phyloP scores from a whole-genome alignment of 1,284 basidiomycete species.

The Stygiomarasmius scandens region DNA sequence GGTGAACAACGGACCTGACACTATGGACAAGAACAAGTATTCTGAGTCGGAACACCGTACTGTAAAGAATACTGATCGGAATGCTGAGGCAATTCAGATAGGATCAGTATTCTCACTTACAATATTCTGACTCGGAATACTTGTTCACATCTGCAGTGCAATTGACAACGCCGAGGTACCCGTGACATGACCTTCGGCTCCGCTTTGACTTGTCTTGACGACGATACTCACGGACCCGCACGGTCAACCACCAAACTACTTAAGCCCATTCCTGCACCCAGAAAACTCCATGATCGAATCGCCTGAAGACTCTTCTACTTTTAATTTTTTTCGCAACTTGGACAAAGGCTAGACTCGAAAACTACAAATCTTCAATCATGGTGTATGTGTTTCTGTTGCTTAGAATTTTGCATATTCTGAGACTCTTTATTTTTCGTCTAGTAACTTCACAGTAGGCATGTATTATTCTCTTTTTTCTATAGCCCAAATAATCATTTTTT shows the following conservation, averaged over 20 bases:
- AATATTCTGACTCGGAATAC: too few relatives aligned
- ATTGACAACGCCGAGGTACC: too few relatives aligned
- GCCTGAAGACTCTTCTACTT: neutral
- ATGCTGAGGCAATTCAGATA: too few relatives aligned
- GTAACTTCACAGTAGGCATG: conserved; percentile 88
- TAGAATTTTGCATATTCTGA: conserved; percentile 32
- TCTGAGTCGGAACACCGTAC: too few relatives aligned
- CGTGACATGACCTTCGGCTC: too few relatives aligned
- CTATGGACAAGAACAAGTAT: too few relatives aligned
- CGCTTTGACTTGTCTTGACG: too few relatives aligned
- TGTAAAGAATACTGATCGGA: too few relatives aligned
- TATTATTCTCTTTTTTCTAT: conserved; percentile 24
- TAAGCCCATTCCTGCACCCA: neutral
- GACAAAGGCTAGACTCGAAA: neutral
- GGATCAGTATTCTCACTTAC: too few relatives aligned
- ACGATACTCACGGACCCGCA: neutral
- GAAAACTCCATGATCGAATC: neutral
- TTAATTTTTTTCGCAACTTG: neutral
- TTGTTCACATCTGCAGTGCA: too few relatives aligned
- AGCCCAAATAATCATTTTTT: conserved; percentile 18
- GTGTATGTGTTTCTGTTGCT: conserved; percentile 58
- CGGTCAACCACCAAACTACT: neutral
- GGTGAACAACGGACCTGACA: too few relatives aligned
- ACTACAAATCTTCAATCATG: conserved; percentile 62
- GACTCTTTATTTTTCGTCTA: conserved; percentile 35